Evolutionary conservation across 2,329 filamentous ascomycete species (phyloP).

Genomic region (Pseudocercospora vitis): DNA sequence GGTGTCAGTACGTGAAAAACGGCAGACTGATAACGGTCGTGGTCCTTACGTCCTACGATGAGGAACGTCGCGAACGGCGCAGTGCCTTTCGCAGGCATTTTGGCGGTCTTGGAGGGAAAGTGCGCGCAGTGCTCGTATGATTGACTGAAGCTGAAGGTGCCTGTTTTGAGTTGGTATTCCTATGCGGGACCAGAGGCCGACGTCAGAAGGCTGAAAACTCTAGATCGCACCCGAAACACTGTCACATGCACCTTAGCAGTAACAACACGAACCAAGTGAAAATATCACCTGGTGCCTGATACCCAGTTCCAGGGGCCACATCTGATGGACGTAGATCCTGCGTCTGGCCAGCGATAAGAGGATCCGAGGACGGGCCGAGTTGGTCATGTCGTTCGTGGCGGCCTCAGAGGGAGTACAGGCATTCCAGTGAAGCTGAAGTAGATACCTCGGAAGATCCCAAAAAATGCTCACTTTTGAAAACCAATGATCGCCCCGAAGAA

Average conservation of each 20-base stretch:
- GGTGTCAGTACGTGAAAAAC: slow-evolving; percentile 13
- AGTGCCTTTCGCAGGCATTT: slow-evolving; percentile 34
- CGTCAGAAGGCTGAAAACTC: neutral
- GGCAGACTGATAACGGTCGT: neutral
- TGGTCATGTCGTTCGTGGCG: neutral
- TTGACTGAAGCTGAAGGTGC: neutral
- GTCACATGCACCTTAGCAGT: neutral
- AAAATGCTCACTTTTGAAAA: too few relatives aligned
- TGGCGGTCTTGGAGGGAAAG: slow-evolving; percentile 17
- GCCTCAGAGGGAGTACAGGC: neutral
- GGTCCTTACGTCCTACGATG: slow-evolving; percentile 83
- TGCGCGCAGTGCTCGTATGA: neutral
- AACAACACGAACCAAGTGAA: slow-evolving; percentile 1
- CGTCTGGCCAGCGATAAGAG: neutral
- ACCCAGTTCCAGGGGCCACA: neutral
- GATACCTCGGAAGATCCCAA: neutral
- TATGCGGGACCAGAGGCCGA: neutral
- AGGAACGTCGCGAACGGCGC: slow-evolving; percentile 87
- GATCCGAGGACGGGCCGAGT: neutral
- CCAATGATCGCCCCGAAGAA: too few relatives aligned
- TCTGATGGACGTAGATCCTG: neutral
- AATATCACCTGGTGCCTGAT: neutral
- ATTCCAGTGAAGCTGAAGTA: neutral
- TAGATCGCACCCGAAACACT: neutral
- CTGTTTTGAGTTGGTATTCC: neutral